A percentile compares a stretch with the other conserved stretches of the same genome.
Conservation (phyloP, 306 rosid genomes). For the Erythrophleum fordii region DNA sequence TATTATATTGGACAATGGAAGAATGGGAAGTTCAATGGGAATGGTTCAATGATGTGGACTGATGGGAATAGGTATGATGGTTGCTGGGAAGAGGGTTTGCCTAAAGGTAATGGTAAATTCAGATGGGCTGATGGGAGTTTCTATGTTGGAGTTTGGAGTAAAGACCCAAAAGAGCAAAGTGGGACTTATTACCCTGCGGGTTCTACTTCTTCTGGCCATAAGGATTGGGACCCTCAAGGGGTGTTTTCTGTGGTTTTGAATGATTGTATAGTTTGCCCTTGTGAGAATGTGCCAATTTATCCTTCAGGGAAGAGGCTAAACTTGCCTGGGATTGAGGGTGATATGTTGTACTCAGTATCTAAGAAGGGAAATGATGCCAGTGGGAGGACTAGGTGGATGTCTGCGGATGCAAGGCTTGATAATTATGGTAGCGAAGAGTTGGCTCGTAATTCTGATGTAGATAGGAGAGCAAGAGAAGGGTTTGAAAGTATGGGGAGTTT, state of each 20-base stretch:
- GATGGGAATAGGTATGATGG: slow-evolving; percentile 88
- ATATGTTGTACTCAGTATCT: slow-evolving; percentile 24
- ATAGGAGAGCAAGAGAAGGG: slow-evolving; percentile 37
- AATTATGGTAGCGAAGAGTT: slow-evolving; percentile 25
- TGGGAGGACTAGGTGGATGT: slow-evolving; percentile 42
- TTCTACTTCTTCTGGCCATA: slow-evolving; percentile 13
- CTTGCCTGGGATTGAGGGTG: slow-evolving; percentile 50
- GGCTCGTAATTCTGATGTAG: slow-evolving; percentile 23
- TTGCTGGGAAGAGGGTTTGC: slow-evolving; percentile 81
- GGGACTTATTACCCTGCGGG: slow-evolving; percentile 76
- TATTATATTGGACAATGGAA: slow-evolving; percentile 83
- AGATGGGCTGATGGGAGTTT: slow-evolving; percentile 83
- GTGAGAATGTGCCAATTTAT: slow-evolving; percentile 51
- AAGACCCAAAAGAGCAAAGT: slow-evolving; percentile 59
- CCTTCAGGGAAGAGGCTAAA: slow-evolving; percentile 62
- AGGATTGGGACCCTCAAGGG: slow-evolving; percentile 59
- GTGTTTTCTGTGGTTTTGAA: slow-evolving; percentile 39
- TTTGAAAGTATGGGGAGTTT: slow-evolving; percentile 36
- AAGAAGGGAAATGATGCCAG: slow-evolving; percentile 42
- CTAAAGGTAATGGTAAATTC: slow-evolving; percentile 87
- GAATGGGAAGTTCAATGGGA: slow-evolving; percentile 69
- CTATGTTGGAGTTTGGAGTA: slow-evolving; percentile 84
- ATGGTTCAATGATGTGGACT: slow-evolving; percentile 77
- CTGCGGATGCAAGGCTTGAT: slow-evolving; percentile 45
- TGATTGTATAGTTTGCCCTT: slow-evolving; percentile 44